Percentiles rank a stretch among this genome's conserved stretches.
Evolutionary conservation across 176 grass and related monocot species (phyloP).

Genomic region (Raddia guianensis): DNA sequence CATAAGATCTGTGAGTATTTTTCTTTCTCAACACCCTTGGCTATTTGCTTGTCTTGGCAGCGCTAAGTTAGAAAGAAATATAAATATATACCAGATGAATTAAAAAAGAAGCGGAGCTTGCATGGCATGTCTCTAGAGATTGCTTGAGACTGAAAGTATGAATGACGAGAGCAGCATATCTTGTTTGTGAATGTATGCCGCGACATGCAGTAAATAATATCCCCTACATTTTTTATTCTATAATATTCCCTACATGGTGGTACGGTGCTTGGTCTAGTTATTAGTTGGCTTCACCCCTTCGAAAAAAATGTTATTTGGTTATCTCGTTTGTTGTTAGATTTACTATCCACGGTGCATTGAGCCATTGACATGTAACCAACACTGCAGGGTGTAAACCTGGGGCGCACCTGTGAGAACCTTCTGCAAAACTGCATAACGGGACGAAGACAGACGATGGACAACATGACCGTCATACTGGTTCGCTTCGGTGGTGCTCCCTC

Average conservation of each 20-base stretch:
- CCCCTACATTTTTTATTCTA: neutral
- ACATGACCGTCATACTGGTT: slow-evolving; percentile 56
- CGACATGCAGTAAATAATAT: neutral
- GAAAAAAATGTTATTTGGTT: too few species aligned
- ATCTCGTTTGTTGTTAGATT: too few species aligned
- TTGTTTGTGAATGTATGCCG: neutral
- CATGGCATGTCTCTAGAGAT: neutral
- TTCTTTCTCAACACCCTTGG: neutral
- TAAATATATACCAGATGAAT: slow-evolving; percentile 5
- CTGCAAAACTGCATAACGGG: slow-evolving; percentile 3
- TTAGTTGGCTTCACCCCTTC: neutral
- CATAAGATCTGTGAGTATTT: slow-evolving; percentile 27
- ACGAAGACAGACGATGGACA: slow-evolving; percentile 16
- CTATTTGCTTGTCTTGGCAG: neutral
- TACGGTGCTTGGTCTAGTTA: neutral
- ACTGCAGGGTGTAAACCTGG: neutral
- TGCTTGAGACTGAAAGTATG: neutral
- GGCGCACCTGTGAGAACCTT: slow-evolving; percentile 29
- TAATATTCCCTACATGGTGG: slow-evolving; percentile 7
- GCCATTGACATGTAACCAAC: neutral
- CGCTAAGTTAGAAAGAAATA: neutral
- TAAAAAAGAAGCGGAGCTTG: neutral
- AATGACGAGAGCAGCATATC: neutral
- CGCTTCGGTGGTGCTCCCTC: slow-evolving; percentile 25
- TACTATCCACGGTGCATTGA: too few species aligned